Conservation (phyloP, 495 filamentous ascomycete species). For the Astrothelium macrocarpum region DNA sequence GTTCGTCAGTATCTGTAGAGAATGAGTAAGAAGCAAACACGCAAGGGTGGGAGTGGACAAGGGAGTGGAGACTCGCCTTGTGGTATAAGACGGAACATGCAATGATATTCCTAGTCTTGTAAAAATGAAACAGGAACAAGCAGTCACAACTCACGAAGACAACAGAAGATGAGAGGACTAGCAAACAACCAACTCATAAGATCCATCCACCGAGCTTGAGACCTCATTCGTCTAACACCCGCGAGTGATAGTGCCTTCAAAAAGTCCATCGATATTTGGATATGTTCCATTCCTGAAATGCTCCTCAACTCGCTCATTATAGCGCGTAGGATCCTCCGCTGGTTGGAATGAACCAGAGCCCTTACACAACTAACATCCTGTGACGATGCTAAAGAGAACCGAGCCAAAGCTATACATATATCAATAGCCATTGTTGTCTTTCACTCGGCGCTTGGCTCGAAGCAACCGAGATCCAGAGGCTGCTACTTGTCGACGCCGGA, state of each 20-base stretch:
- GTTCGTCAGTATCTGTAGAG: background rate
- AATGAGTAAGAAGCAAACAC: background rate
- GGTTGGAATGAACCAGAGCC: slow-evolving; percentile 1
- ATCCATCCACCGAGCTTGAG: slow-evolving; percentile 6
- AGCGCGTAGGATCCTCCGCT: slow-evolving; percentile 8
- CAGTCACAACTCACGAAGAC: too few relatives aligned
- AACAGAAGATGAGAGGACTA: too few relatives aligned
- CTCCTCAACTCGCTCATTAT: slow-evolving; percentile 9
- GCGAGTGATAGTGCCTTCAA: slow-evolving; percentile 7
- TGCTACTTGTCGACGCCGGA: slow-evolving; percentile 6
- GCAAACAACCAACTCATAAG: too few relatives aligned
- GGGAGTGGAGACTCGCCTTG: too few relatives aligned
- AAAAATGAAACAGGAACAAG: too few relatives aligned
- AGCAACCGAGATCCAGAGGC: slow-evolving; percentile 12
- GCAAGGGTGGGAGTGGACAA: background rate
- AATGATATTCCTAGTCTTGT: too few relatives aligned
- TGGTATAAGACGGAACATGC: too few relatives aligned
- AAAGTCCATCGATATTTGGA: slow-evolving; percentile 10
- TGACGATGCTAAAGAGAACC: slow-evolving; percentile 9
- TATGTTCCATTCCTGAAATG: slow-evolving; percentile 9
- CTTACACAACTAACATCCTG: slow-evolving; percentile 2
- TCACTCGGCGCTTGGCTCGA: slow-evolving; percentile 10
- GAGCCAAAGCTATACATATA: slow-evolving; percentile 10
- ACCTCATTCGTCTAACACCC: slow-evolving; percentile 8
- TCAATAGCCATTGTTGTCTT: slow-evolving; percentile 9